A percentile compares a stretch with the other conserved stretches of the same genome.
These are phyloP conservation scores for Thermothelomyces thermophilus DNA, from an alignment of 2,329 filamentous ascomycete genomes.

Conservation along the genomic window DNA sequence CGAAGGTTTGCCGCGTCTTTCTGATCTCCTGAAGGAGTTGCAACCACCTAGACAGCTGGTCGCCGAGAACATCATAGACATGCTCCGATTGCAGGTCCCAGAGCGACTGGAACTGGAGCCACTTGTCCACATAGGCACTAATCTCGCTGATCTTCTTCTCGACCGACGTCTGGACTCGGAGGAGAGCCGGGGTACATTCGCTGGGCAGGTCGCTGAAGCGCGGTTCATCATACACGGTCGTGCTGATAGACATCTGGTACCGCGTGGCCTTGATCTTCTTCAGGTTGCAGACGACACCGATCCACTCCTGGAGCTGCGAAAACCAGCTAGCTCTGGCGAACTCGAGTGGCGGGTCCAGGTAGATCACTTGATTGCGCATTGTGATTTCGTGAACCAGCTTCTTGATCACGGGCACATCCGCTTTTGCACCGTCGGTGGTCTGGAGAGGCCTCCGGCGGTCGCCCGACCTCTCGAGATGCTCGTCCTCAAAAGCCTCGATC, in stretches of 20 bases:
- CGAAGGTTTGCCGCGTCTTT: conserved; percentile 91
- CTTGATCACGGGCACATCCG: conserved; percentile 58
- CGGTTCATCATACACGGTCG: conserved; percentile 55
- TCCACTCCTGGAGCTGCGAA: conserved; percentile 84
- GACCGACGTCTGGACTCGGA: conserved; percentile 73
- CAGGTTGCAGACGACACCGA: conserved; percentile 85
- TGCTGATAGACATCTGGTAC: conserved; percentile 82
- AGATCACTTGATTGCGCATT: conserved; percentile 97
- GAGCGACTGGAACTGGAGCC: conserved; percentile 95
- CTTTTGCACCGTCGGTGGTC: conserved; percentile 36
- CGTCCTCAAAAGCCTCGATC: conserved; percentile 77
- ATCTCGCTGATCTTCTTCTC: conserved; percentile 78
- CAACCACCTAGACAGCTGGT: conserved; percentile 87
- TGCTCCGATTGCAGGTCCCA: conserved; percentile 97
- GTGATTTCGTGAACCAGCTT: conserved; percentile 83
- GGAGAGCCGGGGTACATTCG: conserved; percentile 72
- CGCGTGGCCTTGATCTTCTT: conserved; percentile 91
- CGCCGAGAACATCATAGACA: conserved; percentile 85
- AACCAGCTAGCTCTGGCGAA: conserved; percentile 92
- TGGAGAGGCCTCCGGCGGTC: conserved; percentile 48
- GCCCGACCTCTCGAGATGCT: conserved; percentile 36
- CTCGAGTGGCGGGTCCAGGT: conserved; percentile 87
- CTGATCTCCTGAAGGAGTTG: conserved; percentile 95
- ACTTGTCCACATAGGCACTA: conserved; percentile 86
- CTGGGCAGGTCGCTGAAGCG: conserved; percentile 81